These are phyloP conservation scores for Bretziella fagacearum DNA, from an alignment of 2,329 filamentous ascomycete genomes.

Conservation along the genomic window DNA sequence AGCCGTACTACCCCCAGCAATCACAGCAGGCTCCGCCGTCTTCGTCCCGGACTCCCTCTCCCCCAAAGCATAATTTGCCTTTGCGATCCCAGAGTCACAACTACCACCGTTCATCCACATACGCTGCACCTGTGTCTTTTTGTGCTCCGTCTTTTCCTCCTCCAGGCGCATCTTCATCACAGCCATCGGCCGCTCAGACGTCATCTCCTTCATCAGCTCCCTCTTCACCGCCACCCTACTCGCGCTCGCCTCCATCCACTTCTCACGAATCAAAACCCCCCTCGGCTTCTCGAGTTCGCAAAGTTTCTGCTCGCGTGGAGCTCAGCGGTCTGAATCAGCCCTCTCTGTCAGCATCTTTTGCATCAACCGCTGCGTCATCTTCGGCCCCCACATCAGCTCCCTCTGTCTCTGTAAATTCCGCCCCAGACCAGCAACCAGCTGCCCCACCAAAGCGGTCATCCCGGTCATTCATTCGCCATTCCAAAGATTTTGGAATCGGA, in stretches of 20 bases:
- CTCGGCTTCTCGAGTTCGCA: slow-evolving; percentile 7
- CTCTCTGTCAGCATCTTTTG: too few relatives aligned
- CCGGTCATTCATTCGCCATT: slow-evolving; percentile 29
- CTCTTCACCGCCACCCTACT: slow-evolving; percentile 12
- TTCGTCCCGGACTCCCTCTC: slow-evolving; percentile 11
- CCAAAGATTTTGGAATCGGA: slow-evolving; percentile 30
- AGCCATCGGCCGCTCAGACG: not conserved
- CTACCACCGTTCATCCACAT: slow-evolving; percentile 11
- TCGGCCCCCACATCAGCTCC: slow-evolving; percentile 1
- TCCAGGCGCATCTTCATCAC: not conserved
- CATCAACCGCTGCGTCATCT: slow-evolving; percentile 2
- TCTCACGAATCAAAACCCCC: slow-evolving; percentile 7
- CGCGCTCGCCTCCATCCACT: slow-evolving; percentile 9
- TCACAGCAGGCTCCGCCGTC: not conserved
- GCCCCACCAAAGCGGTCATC: slow-evolving; percentile 14
- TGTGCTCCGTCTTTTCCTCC: slow-evolving; percentile 1
- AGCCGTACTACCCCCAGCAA: slow-evolving; percentile 4
- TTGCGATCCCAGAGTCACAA: slow-evolving; percentile 13
- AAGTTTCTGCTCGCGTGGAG: slow-evolving; percentile 6
- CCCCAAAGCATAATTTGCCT: slow-evolving; percentile 12
- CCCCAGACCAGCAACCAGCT: slow-evolving; percentile 1
- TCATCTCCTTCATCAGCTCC: not conserved
- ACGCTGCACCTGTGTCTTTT: not conserved
- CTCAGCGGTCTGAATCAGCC: not conserved
- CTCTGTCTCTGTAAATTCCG: not conserved